Percentiles rank a stretch among this genome's conserved stretches.
These are phyloP conservation scores for Isatis tinctoria DNA, from an alignment of 345 rosid species.

Conservation along the genomic window DNA sequence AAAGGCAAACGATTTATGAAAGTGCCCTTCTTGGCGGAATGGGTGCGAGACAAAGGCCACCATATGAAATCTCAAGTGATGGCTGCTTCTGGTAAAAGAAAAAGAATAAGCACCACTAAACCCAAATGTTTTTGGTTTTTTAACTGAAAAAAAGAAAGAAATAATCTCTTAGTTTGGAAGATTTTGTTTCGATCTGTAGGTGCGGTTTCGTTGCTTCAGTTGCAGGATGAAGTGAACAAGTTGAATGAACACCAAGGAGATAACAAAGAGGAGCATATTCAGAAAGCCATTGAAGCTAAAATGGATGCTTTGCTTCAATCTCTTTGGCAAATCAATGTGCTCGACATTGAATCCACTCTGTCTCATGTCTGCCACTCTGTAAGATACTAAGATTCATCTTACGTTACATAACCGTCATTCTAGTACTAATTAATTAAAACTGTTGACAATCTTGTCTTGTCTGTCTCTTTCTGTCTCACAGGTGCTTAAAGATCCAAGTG, in stretches of 20 bases:
- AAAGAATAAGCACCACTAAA: background rate
- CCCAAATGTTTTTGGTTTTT: background rate
- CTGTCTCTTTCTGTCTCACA: constrained; percentile 14
- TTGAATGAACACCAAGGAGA: constrained; percentile 46
- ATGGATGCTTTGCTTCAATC: constrained; percentile 81
- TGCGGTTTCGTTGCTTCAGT: constrained; percentile 73
- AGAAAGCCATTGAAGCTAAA: constrained; percentile 70
- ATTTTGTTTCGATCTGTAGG: constrained; percentile 64
- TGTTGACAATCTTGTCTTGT: background rate
- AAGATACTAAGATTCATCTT: constrained; percentile 30
- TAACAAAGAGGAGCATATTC: constrained; percentile 60
- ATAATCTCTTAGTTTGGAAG: constrained; percentile 39
- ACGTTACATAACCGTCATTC: background rate
- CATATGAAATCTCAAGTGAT: constrained; percentile 83
- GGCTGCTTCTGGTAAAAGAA: constrained; percentile 85
- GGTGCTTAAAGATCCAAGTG: constrained; percentile 87
- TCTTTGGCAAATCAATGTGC: constrained; percentile 94
- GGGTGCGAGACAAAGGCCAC: constrained; percentile 98
- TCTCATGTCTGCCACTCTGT: constrained; percentile 81
- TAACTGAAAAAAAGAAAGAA: constrained; percentile 33
- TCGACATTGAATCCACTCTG: constrained; percentile 84
- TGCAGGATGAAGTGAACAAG: constrained; percentile 80
- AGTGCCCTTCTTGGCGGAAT: constrained; percentile 93
- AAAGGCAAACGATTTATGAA: constrained; percentile 80
- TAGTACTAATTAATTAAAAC: background rate